phyloP scores from a whole-genome alignment of 1,284 basidiomycete species.

The Phaffia rhodozyma region DNA sequence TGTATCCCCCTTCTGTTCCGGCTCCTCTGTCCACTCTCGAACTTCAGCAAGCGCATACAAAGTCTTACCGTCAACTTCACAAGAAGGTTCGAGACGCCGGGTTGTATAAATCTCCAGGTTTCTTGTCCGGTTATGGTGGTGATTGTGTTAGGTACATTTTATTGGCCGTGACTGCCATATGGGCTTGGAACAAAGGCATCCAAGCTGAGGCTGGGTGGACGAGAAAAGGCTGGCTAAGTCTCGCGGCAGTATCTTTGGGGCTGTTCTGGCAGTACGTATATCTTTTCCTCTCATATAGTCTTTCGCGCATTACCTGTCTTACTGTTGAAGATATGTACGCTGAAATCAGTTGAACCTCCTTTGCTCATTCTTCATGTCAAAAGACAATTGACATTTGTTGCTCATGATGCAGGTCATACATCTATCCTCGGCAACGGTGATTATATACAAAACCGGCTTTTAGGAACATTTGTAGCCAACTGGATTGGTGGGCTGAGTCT shows the following conservation, averaged over 20 bases:
- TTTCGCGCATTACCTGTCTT: not conserved
- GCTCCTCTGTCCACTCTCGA: conserved; percentile 43
- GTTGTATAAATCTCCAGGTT: conserved; percentile 68
- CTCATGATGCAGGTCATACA: conserved; percentile 89
- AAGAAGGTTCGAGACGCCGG: conserved; percentile 62
- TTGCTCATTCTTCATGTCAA: not conserved
- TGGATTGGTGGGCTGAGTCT: conserved; percentile 85
- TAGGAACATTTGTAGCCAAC: conserved; percentile 71
- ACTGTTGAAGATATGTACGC: not conserved
- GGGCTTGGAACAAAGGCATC: conserved; percentile 35
- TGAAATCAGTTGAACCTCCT: not conserved
- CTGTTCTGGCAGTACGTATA: conserved; percentile 74
- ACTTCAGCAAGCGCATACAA: conserved; percentile 57
- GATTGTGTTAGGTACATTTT: conserved; percentile 67
- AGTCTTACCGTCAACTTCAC: conserved; percentile 71
- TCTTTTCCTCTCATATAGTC: not conserved
- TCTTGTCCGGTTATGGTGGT: conserved; percentile 72
- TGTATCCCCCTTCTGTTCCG: conserved; percentile 43
- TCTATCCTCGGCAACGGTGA: conserved; percentile 65
- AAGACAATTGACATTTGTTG: conserved; percentile 48
- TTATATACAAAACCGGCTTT: conserved; percentile 67
- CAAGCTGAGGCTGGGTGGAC: not conserved
- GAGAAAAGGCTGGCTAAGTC: not conserved
- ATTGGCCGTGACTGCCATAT: conserved; percentile 57
- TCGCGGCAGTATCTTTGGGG: conserved; percentile 38